Evolutionary conservation across 306 rosid species (phyloP), one percentile per base, ranked within the genome.

Genomic region (Quercus agrifolia): DNA sequence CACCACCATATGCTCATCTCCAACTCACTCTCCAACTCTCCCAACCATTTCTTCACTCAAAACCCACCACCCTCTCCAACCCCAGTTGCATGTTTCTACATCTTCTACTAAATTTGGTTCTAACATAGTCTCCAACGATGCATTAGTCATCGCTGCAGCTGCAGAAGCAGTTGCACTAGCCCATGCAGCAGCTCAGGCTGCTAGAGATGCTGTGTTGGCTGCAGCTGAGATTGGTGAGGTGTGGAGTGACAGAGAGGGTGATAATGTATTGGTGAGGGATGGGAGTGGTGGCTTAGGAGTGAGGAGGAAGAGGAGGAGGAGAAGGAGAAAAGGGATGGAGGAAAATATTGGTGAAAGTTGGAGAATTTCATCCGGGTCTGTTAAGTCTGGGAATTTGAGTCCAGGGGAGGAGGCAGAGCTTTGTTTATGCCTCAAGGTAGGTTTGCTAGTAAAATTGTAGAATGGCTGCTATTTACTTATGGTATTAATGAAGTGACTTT

Each of bases 391-490:
- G 78, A 64, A 71, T 70, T 77, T 94, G 75, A 88, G 89, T 82
- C 70, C 85, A 81, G 80, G 31, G 69, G 91, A 87, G 38, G 94
- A 94, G 71, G 93, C 92, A 31, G 88, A 88, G 63, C 88, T 88
- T 68, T 88, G 97, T 69, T 75, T 86, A 31, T 79, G 81, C 75
- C 91, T 92, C 80, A 90, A 86, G 94, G 97, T 94, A 64, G 8
- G 71, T 21, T 62, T 3, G 6, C 31, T 28, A 30, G 76, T n/a
- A 20, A 28, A 28, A 63, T 30, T 30, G 5, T 30, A 30, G 11
- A 64, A 11, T 30, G 70, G 46, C 44, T 30, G 23, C 46, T 30
- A 64, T 6, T 17, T 7, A 28, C 12, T 64, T 30, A 5, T 3
- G 35, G 3, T 67, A 1, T 35, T 49, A 49, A 12, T 2, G 54